These are phyloP conservation scores for Linum usitatissimum DNA, from an alignment of 345 rosid species.

Conservation along the genomic window DNA sequence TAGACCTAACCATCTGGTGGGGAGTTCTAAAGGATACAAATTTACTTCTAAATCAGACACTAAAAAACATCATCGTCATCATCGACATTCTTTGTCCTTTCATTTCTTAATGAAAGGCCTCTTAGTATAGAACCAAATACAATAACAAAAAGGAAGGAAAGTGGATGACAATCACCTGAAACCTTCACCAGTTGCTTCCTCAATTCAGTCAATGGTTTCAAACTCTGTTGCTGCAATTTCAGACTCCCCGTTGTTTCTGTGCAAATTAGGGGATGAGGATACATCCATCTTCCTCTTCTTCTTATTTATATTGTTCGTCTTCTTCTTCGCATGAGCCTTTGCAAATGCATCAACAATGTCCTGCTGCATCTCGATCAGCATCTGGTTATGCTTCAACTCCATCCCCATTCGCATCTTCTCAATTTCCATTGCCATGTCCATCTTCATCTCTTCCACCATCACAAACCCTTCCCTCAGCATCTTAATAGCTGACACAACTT, in stretches of 20 bases:
- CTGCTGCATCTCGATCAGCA: constrained; percentile 57
- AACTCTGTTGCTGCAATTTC: constrained; percentile 11
- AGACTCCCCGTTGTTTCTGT: constrained; percentile 11
- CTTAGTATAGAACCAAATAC: not conserved
- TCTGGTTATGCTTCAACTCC: constrained; percentile 57
- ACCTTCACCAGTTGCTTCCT: not conserved
- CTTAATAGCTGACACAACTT: constrained; percentile 46
- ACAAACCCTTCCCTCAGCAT: constrained; percentile 42
- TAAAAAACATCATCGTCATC: not conserved
- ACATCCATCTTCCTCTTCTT: constrained; percentile 20
- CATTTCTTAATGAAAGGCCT: not conserved
- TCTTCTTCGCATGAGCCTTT: constrained; percentile 31
- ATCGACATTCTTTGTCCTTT: not conserved
- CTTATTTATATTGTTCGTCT: constrained; percentile 38
- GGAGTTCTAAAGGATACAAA: not conserved
- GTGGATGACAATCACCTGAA: not conserved
- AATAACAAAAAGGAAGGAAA: not conserved
- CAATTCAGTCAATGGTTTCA: constrained; percentile 2
- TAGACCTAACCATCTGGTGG: not conserved
- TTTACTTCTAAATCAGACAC: not conserved
- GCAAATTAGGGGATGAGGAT: constrained; percentile 10
- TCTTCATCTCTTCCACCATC: constrained; percentile 58
- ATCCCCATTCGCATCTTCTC: constrained; percentile 60
- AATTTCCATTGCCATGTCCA: constrained; percentile 61
- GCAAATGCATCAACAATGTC: constrained; percentile 39